Evolutionary conservation across 2,329 filamentous ascomycete genomes (phyloP), one percentile per base, ranked within the genome.

Genomic region (Malbranchea cinnamomea): DNA sequence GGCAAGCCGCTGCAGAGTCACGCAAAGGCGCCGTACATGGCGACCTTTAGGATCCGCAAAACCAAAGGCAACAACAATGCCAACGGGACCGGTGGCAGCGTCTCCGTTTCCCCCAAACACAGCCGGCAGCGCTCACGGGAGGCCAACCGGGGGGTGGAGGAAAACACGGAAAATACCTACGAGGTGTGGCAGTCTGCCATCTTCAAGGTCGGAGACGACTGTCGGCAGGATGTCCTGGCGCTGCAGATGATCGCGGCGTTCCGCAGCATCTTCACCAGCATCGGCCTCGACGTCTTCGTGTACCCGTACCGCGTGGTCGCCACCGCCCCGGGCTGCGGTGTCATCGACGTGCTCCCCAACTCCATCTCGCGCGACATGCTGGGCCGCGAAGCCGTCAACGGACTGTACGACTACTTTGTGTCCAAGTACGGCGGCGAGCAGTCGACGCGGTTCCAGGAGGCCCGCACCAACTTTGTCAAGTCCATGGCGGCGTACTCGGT

Each of bases 181-280:
- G 91, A 98, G 53, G 78, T 87, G n/a, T 95, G 89, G 91, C 89
- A 98, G 54, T 92, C 84, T 2, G 89, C 87, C 33, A 99, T 99
- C 48, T 99, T 99, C 74, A 99, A 99, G 54, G 91, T 99, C 28
- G 89, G 89, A 38, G 89, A 99, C 51, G 89, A 99, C 54, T 95
- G 89, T 52, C 78, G 89, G 29, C 89, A 99, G 57, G 91, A 99
- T 46, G 80, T 99, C 30, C 66, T 99, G 36, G 89, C 89, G 2
- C 63, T 99, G 37, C 89, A 98, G 56, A 91, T 99, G 78, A 94
- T 99, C 51, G 78, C 89, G 1, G 84, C 85, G 1, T 99, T 98
- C 65, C 77, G 89, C 14, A 85, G 85, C 39, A 98, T 99, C 46
- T 98, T 95, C 66, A 80, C 92, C 52, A 78, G 73, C 40, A 81